A percentile compares a stretch with the other conserved stretches of the same genome.
These are phyloP conservation scores for Neurospora cerealis DNA, from an alignment of 495 filamentous ascomycete species.

Conservation along the genomic window DNA sequence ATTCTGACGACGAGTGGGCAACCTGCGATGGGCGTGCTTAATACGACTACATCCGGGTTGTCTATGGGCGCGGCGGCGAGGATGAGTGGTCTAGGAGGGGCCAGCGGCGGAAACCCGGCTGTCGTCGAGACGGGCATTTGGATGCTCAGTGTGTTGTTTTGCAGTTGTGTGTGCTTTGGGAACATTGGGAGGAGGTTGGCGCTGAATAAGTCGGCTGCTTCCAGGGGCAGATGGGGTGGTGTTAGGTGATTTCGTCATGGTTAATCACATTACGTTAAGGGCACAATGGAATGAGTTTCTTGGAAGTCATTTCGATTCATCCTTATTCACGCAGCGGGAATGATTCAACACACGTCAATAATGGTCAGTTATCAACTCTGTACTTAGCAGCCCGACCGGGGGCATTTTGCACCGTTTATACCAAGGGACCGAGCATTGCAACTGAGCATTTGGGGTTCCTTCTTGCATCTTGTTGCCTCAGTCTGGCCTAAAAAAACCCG, in stretches of 20 bases:
- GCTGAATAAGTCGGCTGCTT: conserved; percentile 26
- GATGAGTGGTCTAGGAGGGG: conserved; percentile 19
- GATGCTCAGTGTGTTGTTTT: conserved; percentile 88
- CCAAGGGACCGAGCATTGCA: background rate
- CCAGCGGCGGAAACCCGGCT: conserved; percentile 55
- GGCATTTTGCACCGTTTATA: background rate
- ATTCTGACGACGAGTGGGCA: background rate
- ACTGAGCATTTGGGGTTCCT: background rate
- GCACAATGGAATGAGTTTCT: background rate
- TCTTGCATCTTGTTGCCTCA: background rate
- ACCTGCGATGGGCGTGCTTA: background rate
- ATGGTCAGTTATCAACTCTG: background rate
- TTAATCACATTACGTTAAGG: background rate
- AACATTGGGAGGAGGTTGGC: conserved; percentile 83
- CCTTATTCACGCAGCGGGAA: background rate
- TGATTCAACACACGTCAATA: background rate
- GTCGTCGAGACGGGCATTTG: conserved; percentile 72
- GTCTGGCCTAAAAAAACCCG: background rate
- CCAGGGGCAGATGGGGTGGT: conserved; percentile 28
- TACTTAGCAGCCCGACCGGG: background rate
- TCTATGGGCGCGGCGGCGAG: background rate
- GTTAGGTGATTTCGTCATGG: conserved; percentile 13
- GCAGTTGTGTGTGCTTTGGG: conserved; percentile 89
- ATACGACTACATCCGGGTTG: background rate
- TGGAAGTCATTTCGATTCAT: background rate